Evolutionary conservation across 768 basidiomycete species (phyloP).

Genomic region (Boletus pseudopeckii): DNA sequence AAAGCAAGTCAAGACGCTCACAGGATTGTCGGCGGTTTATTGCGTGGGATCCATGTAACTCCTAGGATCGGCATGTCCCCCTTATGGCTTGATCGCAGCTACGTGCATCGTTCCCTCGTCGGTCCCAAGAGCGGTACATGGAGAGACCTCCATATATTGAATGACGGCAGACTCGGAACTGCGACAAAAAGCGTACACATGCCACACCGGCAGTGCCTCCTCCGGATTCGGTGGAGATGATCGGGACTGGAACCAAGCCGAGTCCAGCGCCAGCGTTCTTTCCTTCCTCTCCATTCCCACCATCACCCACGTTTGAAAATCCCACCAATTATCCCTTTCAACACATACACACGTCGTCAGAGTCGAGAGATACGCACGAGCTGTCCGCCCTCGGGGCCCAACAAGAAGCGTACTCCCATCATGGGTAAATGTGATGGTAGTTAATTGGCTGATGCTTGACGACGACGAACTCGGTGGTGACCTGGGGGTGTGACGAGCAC

Average conservation of each 20-base stretch:
- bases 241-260: not conserved
- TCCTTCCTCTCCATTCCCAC: not conserved
- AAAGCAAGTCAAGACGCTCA: constrained; percentile 22
- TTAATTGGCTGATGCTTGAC: constrained; percentile 46
- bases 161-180: constrained; percentile 62
- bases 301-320: not conserved
- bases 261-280: constrained; percentile 1
- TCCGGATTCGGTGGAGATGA: not conserved
- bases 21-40: constrained; percentile 47
- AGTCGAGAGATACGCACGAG: constrained; percentile 47
- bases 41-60: constrained; percentile 61
- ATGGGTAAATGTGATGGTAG: constrained; percentile 43
- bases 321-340: constrained; percentile 7
- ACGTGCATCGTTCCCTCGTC: constrained; percentile 63
- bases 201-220: constrained; percentile 41
- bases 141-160: constrained; percentile 40
- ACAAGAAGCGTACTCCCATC: constrained; percentile 54
- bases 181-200: constrained; percentile 64
- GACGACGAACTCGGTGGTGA: constrained; percentile 46
- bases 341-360: constrained; percentile 23
- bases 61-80: constrained; percentile 57
- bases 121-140: constrained; percentile 68
- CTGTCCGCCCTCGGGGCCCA: constrained; percentile 51
- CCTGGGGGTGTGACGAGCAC: constrained; percentile 22
- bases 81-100: constrained; percentile 73